Evolutionary conservation across 306 rosid species (phyloP).

Genomic region (Trifolium dubium): DNA sequence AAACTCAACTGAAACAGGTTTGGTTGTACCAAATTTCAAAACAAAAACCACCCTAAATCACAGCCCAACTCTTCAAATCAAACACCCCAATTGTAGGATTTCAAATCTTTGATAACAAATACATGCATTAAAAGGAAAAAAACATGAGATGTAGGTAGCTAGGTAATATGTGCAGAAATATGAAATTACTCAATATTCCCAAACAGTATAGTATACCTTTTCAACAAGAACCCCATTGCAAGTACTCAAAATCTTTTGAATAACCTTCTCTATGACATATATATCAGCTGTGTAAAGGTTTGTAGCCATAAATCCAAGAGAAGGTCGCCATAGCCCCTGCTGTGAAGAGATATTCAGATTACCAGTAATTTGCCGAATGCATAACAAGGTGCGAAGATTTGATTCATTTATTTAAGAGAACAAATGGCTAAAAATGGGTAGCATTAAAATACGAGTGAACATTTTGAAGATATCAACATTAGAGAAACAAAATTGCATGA

Average conservation of each 20-base stretch:
- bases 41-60: too few species aligned
- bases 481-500: background rate
- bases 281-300: background rate
- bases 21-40: too few species aligned
- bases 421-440: too few species aligned
- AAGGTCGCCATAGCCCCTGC: background rate
- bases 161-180: background rate
- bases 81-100: constrained; percentile 7
- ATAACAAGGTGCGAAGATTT: background rate
- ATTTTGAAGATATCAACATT: too few species aligned
- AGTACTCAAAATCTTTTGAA: background rate
- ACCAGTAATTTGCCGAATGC: background rate
- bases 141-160: background rate
- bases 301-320: background rate
- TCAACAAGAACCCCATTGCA: constrained; percentile 10
- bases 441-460: too few species aligned
- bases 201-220: background rate
- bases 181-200: background rate
- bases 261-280: constrained; percentile 5
- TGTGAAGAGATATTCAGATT: background rate
- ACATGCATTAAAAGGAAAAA: too few species aligned
- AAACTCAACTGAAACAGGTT: too few species aligned
- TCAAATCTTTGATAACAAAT: background rate
- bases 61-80: too few species aligned
- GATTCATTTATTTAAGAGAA: too few species aligned